A percentile compares a stretch with the other conserved stretches of the same genome.
Evolutionary conservation across 805 yeast genomes (phyloP).

Genomic region (Saccharomycopsis schoenii): DNA sequence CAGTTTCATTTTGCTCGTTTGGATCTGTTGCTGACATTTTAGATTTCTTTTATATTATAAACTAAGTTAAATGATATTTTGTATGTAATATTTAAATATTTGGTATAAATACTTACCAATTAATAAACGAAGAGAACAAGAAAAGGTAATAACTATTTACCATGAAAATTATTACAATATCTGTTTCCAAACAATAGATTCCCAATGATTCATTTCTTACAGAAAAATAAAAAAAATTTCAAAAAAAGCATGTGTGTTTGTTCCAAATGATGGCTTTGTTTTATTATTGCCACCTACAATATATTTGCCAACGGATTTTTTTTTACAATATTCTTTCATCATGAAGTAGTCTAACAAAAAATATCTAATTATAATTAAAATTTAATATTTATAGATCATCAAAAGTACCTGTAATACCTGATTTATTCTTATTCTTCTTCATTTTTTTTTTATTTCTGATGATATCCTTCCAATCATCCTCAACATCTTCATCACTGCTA

Average conservation of each 20-base stretch:
- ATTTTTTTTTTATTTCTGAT: slow-evolving; percentile 56
- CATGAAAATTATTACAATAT: no score
- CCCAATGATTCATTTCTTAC: no score
- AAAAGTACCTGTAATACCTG: slow-evolving; percentile 45
- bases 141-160: no score
- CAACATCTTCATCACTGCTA: slow-evolving; percentile 30
- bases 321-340: no score
- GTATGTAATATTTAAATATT: no score
- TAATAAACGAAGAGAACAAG: no score
- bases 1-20: not conserved
- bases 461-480: slow-evolving; percentile 81
- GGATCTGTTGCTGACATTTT: not conserved
- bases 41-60: no score
- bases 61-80: no score
- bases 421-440: slow-evolving; percentile 29
- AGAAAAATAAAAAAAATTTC: not conserved
- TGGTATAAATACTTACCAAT: no score
- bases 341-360: no score
- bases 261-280: not conserved
- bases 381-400: slow-evolving; percentile 36
- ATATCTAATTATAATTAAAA: not conserved
- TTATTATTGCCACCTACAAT: not conserved
- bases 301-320: no score
- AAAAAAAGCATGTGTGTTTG: not conserved
- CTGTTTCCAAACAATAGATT: no score